A percentile compares a stretch with the other conserved stretches of the same genome.
These are phyloP conservation scores for Yarrowia yakushimensis DNA, from an alignment of 805 yeast genomes.

Conservation along the genomic window DNA sequence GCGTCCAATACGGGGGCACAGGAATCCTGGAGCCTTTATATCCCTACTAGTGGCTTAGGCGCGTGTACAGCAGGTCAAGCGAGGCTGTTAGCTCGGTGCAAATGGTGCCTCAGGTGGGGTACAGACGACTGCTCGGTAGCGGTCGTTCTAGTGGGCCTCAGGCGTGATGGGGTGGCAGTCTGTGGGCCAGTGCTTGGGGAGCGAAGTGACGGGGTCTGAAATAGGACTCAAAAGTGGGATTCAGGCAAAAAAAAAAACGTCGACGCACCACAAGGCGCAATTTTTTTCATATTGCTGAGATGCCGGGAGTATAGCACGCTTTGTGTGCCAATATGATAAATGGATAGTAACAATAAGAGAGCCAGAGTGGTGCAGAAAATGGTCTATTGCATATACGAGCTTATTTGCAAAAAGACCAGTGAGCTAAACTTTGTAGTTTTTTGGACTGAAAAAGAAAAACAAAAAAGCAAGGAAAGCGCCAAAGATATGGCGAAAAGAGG, in stretches of 20 bases:
- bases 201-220: too few species aligned
- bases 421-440: neutral
- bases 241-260: too few species aligned
- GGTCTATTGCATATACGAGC: slow-evolving; percentile 2
- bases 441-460: neutral
- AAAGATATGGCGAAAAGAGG: neutral
- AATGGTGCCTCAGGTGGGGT: slow-evolving; percentile 16
- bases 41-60: neutral
- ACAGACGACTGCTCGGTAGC: neutral
- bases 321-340: slow-evolving; percentile 16
- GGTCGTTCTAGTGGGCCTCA: neutral
- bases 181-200: neutral
- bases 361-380: neutral
- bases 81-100: slow-evolving; percentile 8
- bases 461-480: neutral
- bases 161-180: neutral
- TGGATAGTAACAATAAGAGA: slow-evolving; percentile 8
- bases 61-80: slow-evolving; percentile 11
- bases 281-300: slow-evolving; percentile 12
- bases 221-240: too few species aligned
- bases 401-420: neutral
- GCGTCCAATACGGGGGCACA: neutral
- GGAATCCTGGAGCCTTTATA: neutral
- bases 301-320: slow-evolving; percentile 13
- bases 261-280: neutral